Conservation (phyloP, 805 yeast genomes). For the Hanseniaspora vineae region DNA sequence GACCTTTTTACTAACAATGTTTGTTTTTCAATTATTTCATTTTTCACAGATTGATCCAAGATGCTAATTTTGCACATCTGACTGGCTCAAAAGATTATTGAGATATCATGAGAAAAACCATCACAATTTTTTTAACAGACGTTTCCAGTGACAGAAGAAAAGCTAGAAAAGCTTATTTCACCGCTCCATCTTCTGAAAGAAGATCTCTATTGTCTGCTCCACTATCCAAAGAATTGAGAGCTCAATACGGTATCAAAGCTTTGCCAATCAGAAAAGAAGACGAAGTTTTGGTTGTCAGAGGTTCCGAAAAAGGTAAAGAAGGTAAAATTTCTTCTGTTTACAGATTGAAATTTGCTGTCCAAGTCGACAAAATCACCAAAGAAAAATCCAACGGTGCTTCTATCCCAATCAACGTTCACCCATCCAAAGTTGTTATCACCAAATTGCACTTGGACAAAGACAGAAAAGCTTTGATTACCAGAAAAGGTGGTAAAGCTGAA, state of each 20-base stretch:
- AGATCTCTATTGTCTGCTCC: conserved; percentile 96
- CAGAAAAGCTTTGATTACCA: conserved; percentile 93
- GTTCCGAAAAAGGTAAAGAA: conserved; percentile 98
- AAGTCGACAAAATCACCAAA: conserved; percentile 92
- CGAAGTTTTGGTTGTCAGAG: conserved; percentile 91
- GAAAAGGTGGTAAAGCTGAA: conserved; percentile 97
- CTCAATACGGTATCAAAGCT: conserved; percentile 89
- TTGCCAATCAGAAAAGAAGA: conserved; percentile 97
- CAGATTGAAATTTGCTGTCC: conserved; percentile 96
- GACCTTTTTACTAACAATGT: background rate
- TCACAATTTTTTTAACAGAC: conserved; percentile 37
- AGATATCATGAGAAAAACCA: background rate
- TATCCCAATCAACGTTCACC: conserved; percentile 93
- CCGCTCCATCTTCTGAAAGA: conserved; percentile 92
- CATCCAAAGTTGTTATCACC: conserved; percentile 98
- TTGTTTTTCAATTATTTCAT: background rate
- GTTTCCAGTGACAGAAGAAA: conserved; percentile 98
- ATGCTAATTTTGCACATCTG: background rate
- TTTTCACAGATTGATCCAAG: background rate
- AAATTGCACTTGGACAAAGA: conserved; percentile 96
- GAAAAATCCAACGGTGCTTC: conserved; percentile 98
- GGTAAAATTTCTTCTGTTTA: conserved; percentile 95
- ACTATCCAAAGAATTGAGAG: conserved; percentile 96
- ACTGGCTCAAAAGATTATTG: background rate
- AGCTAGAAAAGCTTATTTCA: conserved; percentile 99